Base-by-base conservation (phyloP, 129 eudicot genomes). In the Chrysanthemum seticuspe region DNA sequence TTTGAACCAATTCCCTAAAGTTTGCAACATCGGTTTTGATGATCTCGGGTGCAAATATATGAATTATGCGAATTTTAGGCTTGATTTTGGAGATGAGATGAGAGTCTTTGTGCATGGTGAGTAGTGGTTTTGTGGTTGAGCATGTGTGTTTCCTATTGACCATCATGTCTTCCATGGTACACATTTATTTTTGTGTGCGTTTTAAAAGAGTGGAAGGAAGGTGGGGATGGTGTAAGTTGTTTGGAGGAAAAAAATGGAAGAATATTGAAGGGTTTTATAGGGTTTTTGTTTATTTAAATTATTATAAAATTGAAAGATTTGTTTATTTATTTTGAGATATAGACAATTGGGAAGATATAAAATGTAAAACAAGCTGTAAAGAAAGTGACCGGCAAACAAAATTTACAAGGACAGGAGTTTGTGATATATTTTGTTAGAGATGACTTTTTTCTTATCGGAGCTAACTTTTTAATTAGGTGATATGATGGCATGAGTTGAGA, bases 51-150 rank as follows among this genome's bases (percentile, higher is more conserved):
- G 98, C 96, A 21, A 87, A 89, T 52, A 92, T 85, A 90, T 92
- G 98, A 66, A 92, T 92, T 63, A 92, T 92, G 70, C 98, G 91
- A 53, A 92, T 89, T 73, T 89, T 92, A 31, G 98, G 98, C 82
- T 87, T 87, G 51, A 71, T 29, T 80, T 92, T 92, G 19, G 96
- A 78, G 72, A 92, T 87, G 27, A 80, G 74, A 25, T 65, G 96
- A 21, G 98, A 92, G 54, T 82, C 81, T 73, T 75, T 82, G 80
- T 85, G 89, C 82, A 85, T 78, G 83, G 84, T 65, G 65, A 88
- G 78, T 63, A 88, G 78, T 63, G 87, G 55, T 13, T 59, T 76
- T 68, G 84, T 49, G 49, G 74, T 82, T 27, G 73, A 53, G 62
- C 75, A 82, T 75, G 79, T 72, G 70, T 85, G 90, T 55, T 82